Evolutionary conservation across 2,329 filamentous ascomycete genomes (phyloP).

Genomic region (Metarhizium guizhouense): DNA sequence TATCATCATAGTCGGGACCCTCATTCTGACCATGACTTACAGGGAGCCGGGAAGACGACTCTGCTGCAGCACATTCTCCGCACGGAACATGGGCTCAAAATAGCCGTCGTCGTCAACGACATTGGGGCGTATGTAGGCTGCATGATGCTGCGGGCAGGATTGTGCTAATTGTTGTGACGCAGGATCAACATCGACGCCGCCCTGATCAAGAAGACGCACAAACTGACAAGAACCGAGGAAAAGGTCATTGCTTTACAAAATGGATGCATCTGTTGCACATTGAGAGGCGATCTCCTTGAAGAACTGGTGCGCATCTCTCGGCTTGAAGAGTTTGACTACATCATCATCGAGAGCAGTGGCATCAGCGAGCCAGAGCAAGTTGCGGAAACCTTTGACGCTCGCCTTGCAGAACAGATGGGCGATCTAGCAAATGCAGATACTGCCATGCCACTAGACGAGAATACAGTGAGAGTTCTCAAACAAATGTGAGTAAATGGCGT

Average conservation of each 20-base stretch:
- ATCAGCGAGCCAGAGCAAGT: constrained; percentile 69
- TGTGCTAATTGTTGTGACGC: neutral
- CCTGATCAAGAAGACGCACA: constrained; percentile 46
- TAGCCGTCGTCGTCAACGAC: constrained; percentile 67
- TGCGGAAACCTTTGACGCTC: constrained; percentile 60
- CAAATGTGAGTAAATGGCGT: constrained; percentile 20
- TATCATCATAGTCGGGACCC: neutral
- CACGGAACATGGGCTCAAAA: constrained; percentile 56
- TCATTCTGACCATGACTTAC: neutral
- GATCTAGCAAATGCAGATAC: constrained; percentile 21
- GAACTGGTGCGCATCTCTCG: constrained; percentile 57
- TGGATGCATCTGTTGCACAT: constrained; percentile 68
- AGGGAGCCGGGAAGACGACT: constrained; percentile 65
- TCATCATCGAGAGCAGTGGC: constrained; percentile 62
- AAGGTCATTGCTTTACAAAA: constrained; percentile 62
- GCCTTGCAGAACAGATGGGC: constrained; percentile 39
- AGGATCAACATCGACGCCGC: constrained; percentile 58
- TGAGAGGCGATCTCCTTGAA: constrained; percentile 61
- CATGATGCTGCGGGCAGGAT: neutral
- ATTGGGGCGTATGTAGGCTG: constrained; percentile 44
- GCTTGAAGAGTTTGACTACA: constrained; percentile 57
- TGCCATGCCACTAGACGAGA: constrained; percentile 22
- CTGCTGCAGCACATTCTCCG: constrained; percentile 60
- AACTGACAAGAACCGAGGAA: constrained; percentile 49
- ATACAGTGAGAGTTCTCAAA: constrained; percentile 25